Conservation (phyloP, 2,329 filamentous ascomycete species). For the Canariomyces notabilis region DNA sequence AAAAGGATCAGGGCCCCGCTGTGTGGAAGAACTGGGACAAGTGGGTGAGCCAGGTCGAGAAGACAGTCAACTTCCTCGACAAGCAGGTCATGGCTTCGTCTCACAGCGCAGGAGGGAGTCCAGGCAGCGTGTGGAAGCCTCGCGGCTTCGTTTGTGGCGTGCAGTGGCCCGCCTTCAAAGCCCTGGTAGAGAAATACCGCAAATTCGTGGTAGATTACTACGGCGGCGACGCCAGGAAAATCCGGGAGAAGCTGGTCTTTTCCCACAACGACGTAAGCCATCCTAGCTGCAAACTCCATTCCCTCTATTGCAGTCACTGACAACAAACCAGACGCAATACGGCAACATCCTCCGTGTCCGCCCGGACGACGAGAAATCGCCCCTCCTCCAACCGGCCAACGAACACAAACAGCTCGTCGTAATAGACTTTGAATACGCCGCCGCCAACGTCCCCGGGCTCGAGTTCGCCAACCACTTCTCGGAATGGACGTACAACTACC, state of each 20-base stretch:
- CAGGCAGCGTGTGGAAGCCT: slow-evolving; percentile 55
- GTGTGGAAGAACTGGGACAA: slow-evolving; percentile 94
- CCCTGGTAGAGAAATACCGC: slow-evolving; percentile 71
- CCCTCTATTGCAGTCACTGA: background rate
- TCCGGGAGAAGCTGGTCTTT: slow-evolving; percentile 78
- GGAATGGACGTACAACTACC: slow-evolving; percentile 98
- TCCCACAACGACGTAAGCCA: slow-evolving; percentile 88
- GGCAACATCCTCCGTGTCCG: slow-evolving; percentile 83
- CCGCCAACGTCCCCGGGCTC: slow-evolving; percentile 75
- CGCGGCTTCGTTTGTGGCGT: slow-evolving; percentile 77
- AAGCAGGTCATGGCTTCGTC: slow-evolving; percentile 48
- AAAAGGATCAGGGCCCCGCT: slow-evolving; percentile 71
- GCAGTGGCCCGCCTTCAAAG: slow-evolving; percentile 73
- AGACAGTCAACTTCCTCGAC: slow-evolving; percentile 53
- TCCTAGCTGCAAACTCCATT: no score
- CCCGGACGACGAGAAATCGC: slow-evolving; percentile 69
- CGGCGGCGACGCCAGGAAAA: slow-evolving; percentile 58
- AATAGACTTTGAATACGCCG: slow-evolving; percentile 97
- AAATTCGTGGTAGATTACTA: slow-evolving; percentile 67
- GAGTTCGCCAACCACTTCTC: slow-evolving; percentile 99
- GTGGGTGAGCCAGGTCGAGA: slow-evolving; percentile 67
- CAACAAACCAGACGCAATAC: slow-evolving; percentile 73
- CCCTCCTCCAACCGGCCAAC: slow-evolving; percentile 81
- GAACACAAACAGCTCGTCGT: slow-evolving; percentile 94
- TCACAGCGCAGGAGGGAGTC: no score